Percentiles rank a stretch among this genome's conserved stretches.
Evolutionary conservation across 768 basidiomycete genomes (phyloP).

Genomic region (Pseudohyphozyma bogoriensis): DNA sequence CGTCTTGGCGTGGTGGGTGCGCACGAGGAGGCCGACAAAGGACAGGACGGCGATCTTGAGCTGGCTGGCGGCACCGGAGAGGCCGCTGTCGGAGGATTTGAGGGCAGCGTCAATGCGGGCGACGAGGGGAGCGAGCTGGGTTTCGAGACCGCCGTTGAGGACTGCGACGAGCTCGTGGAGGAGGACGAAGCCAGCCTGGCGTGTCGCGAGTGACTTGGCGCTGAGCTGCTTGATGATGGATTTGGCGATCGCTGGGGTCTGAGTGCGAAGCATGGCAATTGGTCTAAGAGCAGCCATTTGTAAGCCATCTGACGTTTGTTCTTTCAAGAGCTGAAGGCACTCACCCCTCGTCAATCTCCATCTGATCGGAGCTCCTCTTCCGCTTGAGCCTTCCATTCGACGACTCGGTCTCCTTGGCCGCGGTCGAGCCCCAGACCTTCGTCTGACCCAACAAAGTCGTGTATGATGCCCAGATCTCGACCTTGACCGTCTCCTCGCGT

Average conservation of each 20-base stretch:
- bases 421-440: constrained; percentile 58
- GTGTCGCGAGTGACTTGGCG: constrained; percentile 63
- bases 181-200: constrained; percentile 77
- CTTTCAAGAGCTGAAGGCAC: neutral
- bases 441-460: constrained; percentile 73
- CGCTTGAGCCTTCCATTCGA: constrained; percentile 35
- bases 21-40: constrained; percentile 77
- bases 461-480: constrained; percentile 87
- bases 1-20: constrained; percentile 52
- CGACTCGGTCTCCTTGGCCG: constrained; percentile 31
- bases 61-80: constrained; percentile 58
- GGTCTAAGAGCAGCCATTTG: constrained; percentile 43
- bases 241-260: constrained; percentile 69
- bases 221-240: constrained; percentile 74
- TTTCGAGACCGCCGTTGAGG: constrained; percentile 69
- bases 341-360: constrained; percentile 55
- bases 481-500: constrained; percentile 83
- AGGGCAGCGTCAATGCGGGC: constrained; percentile 36
- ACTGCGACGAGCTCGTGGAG: constrained; percentile 65
- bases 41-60: constrained; percentile 74
- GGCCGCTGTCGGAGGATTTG: constrained; percentile 30
- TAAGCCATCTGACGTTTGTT: too few relatives aligned
- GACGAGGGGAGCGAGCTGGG: constrained; percentile 55
- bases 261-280: constrained; percentile 56
- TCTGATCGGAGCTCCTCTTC: constrained; percentile 51